Percentiles rank a stretch among this genome's conserved stretches.
Evolutionary conservation across 352 stramenopile species (phyloP).

Genomic region (Plasmopara muralis): DNA sequence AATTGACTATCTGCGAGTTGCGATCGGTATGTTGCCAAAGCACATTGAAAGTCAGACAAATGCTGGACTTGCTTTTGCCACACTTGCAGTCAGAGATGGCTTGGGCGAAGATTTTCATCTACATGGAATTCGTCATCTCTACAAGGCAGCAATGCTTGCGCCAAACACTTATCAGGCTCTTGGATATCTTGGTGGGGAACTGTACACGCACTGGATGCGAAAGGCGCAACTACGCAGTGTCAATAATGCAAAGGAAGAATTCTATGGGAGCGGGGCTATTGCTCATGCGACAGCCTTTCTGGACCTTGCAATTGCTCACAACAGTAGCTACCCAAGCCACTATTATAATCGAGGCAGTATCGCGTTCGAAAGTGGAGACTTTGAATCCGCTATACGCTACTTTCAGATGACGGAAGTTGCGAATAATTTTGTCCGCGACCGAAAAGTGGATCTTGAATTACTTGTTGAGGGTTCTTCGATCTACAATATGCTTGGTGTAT

Average conservation of each 20-base stretch:
- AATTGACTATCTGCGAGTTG: slow-evolving; percentile 30
- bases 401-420: slow-evolving; percentile 26
- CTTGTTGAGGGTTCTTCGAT: slow-evolving; percentile 26
- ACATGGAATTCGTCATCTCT: slow-evolving; percentile 36
- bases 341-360: slow-evolving; percentile 35
- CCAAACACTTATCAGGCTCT: slow-evolving; percentile 16
- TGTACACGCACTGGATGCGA: slow-evolving; percentile 30
- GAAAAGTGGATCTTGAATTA: slow-evolving; percentile 37
- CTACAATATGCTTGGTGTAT: slow-evolving; percentile 47
- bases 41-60: slow-evolving; percentile 59
- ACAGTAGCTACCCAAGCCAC: slow-evolving; percentile 31
- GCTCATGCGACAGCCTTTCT: slow-evolving; percentile 20
- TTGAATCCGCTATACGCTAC: slow-evolving; percentile 27
- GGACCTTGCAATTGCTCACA: slow-evolving; percentile 25
- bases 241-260: slow-evolving; percentile 8
- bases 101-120: slow-evolving; percentile 24
- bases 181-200: slow-evolving; percentile 33
- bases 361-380: slow-evolving; percentile 31
- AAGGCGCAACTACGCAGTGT: slow-evolving; percentile 6
- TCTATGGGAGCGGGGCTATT: slow-evolving; percentile 28
- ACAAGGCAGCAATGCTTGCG: slow-evolving; percentile 33
- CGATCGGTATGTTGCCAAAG: slow-evolving; percentile 31
- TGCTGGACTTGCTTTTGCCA: slow-evolving; percentile 38
- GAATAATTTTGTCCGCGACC: slow-evolving; percentile 27
- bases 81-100: slow-evolving; percentile 7